Conservation (phyloP, 2,329 filamentous ascomycete genomes). For the Cercospora beticola region DNA sequence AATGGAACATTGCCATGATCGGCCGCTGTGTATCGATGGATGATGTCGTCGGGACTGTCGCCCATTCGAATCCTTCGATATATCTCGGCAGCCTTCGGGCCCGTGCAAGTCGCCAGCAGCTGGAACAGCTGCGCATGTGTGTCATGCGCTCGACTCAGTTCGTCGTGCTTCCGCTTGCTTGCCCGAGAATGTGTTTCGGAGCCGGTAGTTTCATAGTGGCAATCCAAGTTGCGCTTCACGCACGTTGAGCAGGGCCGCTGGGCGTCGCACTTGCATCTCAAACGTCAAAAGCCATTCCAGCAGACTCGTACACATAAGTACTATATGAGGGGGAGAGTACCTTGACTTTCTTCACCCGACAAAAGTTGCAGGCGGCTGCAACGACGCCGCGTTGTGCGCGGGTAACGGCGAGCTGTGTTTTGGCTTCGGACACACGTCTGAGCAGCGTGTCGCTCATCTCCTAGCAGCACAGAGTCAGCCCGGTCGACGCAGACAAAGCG, state of each 20-base stretch:
- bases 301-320: too few relatives aligned
- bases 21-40: neutral
- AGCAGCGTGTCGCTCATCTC: neutral
- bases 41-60: neutral
- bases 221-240: neutral
- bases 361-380: neutral
- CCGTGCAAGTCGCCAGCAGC: neutral
- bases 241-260: neutral
- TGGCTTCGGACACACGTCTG: neutral
- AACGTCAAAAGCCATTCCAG: too few relatives aligned
- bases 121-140: neutral
- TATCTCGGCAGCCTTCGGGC: neutral
- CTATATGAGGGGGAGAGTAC: too few relatives aligned
- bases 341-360: conserved; percentile 1
- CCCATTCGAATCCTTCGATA: neutral
- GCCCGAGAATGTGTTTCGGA: conserved; percentile 15
- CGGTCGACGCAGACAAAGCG: too few relatives aligned
- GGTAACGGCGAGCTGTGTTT: neutral
- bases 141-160: neutral
- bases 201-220: conserved; percentile 10
- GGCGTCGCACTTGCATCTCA: neutral
- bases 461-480: neutral
- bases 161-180: conserved; percentile 14
- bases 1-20: neutral
- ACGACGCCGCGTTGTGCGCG: neutral